Conservation (phyloP, 2,329 filamentous ascomycete genomes). For the Didymella sp. region DNA sequence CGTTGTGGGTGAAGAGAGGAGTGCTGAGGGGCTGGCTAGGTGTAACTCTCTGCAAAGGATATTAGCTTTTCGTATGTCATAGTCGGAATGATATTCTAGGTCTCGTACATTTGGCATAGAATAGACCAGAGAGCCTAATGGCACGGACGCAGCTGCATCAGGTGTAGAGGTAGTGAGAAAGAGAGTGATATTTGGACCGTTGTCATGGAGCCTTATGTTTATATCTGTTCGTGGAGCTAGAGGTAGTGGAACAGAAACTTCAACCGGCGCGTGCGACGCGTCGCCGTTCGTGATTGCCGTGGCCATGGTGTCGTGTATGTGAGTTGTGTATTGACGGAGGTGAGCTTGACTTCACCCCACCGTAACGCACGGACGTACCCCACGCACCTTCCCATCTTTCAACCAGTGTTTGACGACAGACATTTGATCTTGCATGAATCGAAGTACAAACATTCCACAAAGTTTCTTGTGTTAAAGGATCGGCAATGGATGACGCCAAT, state of each 20-base stretch:
- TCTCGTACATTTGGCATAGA: slow-evolving; percentile 81
- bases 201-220: slow-evolving; percentile 64
- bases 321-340: slow-evolving; percentile 2
- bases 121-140: slow-evolving; percentile 90
- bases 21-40: slow-evolving; percentile 73
- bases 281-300: slow-evolving; percentile 21
- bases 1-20: slow-evolving; percentile 75
- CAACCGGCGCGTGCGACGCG: slow-evolving; percentile 52
- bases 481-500: slow-evolving; percentile 1
- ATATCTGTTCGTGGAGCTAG: slow-evolving; percentile 63
- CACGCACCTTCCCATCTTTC: slow-evolving; percentile 8
- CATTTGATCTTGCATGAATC: background rate
- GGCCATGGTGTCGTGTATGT: slow-evolving; percentile 28
- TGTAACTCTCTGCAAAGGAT: slow-evolving; percentile 45
- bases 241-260: slow-evolving; percentile 65
- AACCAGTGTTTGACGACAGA: background rate
- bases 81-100: background rate
- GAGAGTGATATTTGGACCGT: slow-evolving; percentile 60
- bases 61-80: slow-evolving; percentile 18
- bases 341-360: slow-evolving; percentile 17
- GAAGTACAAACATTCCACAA: background rate
- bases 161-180: slow-evolving; percentile 62
- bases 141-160: slow-evolving; percentile 46
- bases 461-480: background rate
- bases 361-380: slow-evolving; percentile 17